Conservation (phyloP, 352 stramenopile species). For the Globisporangium nagaii region DNA sequence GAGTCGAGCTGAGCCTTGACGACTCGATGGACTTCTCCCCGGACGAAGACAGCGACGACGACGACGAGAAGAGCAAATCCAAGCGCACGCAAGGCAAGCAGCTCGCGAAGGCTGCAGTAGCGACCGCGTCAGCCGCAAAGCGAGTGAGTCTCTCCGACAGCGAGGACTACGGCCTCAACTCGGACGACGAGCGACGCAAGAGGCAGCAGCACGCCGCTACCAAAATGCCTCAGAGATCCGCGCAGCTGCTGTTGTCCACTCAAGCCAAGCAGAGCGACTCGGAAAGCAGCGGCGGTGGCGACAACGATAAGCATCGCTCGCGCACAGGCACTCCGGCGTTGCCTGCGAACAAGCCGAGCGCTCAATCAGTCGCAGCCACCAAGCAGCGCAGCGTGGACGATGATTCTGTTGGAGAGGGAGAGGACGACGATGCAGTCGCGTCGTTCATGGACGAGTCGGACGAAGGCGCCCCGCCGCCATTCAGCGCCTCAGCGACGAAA, state of each 20-base stretch:
- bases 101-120: not conserved
- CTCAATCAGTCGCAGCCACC: not conserved
- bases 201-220: not conserved
- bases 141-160: constrained; percentile 5
- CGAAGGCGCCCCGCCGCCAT: constrained; percentile 9
- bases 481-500: constrained; percentile 1
- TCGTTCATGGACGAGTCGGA: constrained; percentile 14
- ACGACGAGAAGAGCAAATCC: not conserved
- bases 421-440: constrained; percentile 6
- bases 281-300: constrained; percentile 4
- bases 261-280: not conserved
- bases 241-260: not conserved
- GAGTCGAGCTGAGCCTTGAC: constrained; percentile 46
- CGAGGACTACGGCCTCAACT: constrained; percentile 4
- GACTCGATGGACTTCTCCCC: constrained; percentile 37
- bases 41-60: constrained; percentile 3
- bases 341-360: not conserved
- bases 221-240: no score
- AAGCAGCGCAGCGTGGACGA: constrained; percentile 1
- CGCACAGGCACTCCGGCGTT: not conserved
- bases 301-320: not conserved
- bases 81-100: not conserved
- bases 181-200: not conserved
- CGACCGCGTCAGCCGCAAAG: not conserved
- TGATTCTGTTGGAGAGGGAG: constrained; percentile 7